These are phyloP conservation scores for Meyerozyma sp. DNA, from an alignment of 1,139 yeast species.

Conservation along the genomic window DNA sequence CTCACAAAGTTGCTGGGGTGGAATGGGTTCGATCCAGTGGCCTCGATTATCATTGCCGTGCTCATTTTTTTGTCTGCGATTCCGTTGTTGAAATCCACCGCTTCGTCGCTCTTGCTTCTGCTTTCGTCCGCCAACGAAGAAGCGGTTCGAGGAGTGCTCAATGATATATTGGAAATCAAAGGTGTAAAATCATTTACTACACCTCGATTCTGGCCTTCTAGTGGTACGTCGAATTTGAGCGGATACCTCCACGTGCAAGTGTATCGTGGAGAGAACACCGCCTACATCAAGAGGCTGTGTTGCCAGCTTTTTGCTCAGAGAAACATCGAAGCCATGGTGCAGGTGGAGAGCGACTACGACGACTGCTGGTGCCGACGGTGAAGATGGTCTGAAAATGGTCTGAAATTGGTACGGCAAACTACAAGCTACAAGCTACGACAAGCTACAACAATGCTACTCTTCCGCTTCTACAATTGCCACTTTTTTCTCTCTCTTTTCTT, in stretches of 20 bases:
- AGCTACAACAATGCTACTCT: not conserved
- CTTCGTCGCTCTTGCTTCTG: constrained; percentile 64
- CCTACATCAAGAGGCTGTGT: constrained; percentile 58
- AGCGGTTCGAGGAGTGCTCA: constrained; percentile 55
- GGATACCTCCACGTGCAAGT: constrained; percentile 71
- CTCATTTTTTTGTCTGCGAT: constrained; percentile 77
- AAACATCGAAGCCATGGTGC: constrained; percentile 48
- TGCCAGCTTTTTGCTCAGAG: constrained; percentile 34
- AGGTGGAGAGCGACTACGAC: constrained; percentile 54
- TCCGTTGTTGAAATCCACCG: constrained; percentile 79
- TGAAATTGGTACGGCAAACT: too few relatives aligned
- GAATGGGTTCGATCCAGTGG: constrained; percentile 82
- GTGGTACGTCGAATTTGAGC: constrained; percentile 28
- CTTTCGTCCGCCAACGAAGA: constrained; percentile 53
- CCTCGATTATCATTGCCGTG: constrained; percentile 80
- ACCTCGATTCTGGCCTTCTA: constrained; percentile 87
- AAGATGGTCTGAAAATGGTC: too few relatives aligned
- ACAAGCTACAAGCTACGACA: too few relatives aligned
- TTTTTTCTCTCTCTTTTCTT: not conserved
- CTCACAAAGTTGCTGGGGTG: constrained; percentile 54
- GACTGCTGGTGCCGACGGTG: constrained; percentile 50
- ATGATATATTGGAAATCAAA: constrained; percentile 61
- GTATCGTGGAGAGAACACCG: constrained; percentile 60
- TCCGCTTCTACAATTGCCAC: not conserved
- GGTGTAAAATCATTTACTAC: constrained; percentile 85